These are phyloP conservation scores for Ophiostoma ips DNA, from an alignment of 2,329 filamentous ascomycete species.

Conservation along the genomic window DNA sequence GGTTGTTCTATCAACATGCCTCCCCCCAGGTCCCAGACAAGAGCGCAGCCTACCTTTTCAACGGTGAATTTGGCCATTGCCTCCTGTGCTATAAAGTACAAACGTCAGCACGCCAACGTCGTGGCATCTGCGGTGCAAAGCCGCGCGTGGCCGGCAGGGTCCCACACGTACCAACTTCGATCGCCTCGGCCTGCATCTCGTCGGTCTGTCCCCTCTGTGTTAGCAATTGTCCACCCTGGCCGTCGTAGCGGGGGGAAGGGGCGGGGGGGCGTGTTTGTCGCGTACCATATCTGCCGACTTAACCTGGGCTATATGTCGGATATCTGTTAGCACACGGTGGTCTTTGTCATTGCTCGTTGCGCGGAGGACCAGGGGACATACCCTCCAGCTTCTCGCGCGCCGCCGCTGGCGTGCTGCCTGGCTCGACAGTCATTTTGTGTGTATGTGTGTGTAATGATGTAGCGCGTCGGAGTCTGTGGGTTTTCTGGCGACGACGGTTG, in stretches of 20 bases:
- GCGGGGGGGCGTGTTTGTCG: not conserved
- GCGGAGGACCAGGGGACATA: constrained; percentile 26
- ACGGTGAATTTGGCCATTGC: constrained; percentile 50
- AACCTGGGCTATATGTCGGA: constrained; percentile 59
- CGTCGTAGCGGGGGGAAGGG: not conserved
- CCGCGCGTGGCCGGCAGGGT: no score
- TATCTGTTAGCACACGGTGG: not conserved
- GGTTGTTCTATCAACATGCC: not conserved
- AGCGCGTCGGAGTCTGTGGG: no score
- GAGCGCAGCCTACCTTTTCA: constrained; percentile 43
- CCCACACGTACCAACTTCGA: constrained; percentile 88
- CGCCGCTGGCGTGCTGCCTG: constrained; percentile 30
- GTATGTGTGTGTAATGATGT: not conserved
- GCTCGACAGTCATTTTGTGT: constrained; percentile 17
- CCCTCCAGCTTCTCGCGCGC: constrained; percentile 65
- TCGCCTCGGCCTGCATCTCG: constrained; percentile 90
- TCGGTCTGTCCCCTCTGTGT: constrained; percentile 57
- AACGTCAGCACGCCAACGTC: no score
- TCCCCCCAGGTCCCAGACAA: not conserved
- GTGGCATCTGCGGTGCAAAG: no score
- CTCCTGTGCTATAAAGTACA: constrained; percentile 39
- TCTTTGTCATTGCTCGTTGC: not conserved
- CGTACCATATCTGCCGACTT: constrained; percentile 97
- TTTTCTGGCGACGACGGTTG: no score
- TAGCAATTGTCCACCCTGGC: not conserved